Conservation (phyloP, 306 rosid genomes). For the Cicer yamashitae region DNA sequence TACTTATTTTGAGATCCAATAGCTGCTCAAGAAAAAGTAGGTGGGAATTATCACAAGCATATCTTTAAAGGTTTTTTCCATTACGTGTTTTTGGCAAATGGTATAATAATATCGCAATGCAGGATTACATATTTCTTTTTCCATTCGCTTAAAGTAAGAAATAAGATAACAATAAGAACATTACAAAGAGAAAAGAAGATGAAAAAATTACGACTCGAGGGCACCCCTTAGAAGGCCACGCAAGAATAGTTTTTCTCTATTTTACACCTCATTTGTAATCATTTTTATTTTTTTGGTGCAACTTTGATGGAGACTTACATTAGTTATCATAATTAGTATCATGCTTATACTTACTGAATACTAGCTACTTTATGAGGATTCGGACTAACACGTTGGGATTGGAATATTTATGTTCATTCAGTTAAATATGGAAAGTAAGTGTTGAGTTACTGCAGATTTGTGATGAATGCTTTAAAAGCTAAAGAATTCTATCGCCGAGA, state of each 20-base stretch:
- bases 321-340: slow-evolving; percentile 17
- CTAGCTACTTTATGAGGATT: slow-evolving; percentile 27
- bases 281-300: neutral
- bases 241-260: slow-evolving; percentile 20
- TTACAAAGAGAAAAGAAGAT: slow-evolving; percentile 4
- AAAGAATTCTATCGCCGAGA: slow-evolving; percentile 91
- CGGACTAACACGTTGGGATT: slow-evolving; percentile 34
- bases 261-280: slow-evolving; percentile 31
- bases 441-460: slow-evolving; percentile 76
- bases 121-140: slow-evolving; percentile 6
- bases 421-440: slow-evolving; percentile 23
- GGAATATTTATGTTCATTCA: slow-evolving; percentile 25
- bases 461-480: slow-evolving; percentile 94
- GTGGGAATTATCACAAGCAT: slow-evolving; percentile 7
- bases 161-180: slow-evolving; percentile 25
- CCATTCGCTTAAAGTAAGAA: neutral
- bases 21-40: slow-evolving; percentile 16
- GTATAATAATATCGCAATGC: slow-evolving; percentile 17
- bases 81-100: slow-evolving; percentile 19
- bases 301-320: slow-evolving; percentile 21
- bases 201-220: neutral
- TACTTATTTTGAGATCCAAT: slow-evolving; percentile 39
- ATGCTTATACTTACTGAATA: slow-evolving; percentile 22
- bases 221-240: neutral
- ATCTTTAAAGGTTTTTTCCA: slow-evolving; percentile 32